Evolutionary conservation across 768 basidiomycete species (phyloP), one percentile per base, ranked within the genome.

Genomic region (Lactifluus pinguis): DNA sequence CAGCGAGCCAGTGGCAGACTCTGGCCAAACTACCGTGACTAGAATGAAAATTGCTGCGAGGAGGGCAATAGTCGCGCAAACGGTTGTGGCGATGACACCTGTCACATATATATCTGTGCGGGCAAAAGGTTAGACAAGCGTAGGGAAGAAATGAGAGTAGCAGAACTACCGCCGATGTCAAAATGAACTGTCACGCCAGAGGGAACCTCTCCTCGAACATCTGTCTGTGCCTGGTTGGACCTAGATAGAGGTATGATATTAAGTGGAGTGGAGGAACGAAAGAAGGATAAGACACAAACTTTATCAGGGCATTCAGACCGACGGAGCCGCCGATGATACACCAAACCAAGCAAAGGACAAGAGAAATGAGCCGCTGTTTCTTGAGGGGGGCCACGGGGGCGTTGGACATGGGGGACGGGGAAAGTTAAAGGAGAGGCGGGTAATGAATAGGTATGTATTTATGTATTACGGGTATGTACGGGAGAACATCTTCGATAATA

Each of bases 251-350:
- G 19, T 0, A n/a, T 25, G 15, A 15, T 29, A n/a, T 53, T 34
- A 54, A 9, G 15, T 15, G 14, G 14, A 52, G 32, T 14, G 10
- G n/a, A 39, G 15, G 51, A 53, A 55, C 30, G 11, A 32, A 34
- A 5, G 5, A 4, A 17, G 17, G 21, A 6, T 34, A 32, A 30
- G 32, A 44, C 4, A 53, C 67, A 8, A 17, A 73, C 69, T 72
- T 68, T 67, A 72, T 59, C 65, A 73, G 70, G 47, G 72, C 70
- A 69, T 74, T 68, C 50, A 73, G 67, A 55, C 70, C 70, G 25
- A 71, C 55, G 38, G 65, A 66, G 53, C 69, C 57, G 52, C 68
- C 66, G 52, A 73, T 60, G 67, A 71, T 56, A 63, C 67, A 67
- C 58, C 71, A 72, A 53, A 64, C 68, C 64, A 68, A 69, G 57